These are phyloP conservation scores for Cyclocybe cylindracea DNA, from an alignment of 768 basidiomycete species.

Conservation along the genomic window DNA sequence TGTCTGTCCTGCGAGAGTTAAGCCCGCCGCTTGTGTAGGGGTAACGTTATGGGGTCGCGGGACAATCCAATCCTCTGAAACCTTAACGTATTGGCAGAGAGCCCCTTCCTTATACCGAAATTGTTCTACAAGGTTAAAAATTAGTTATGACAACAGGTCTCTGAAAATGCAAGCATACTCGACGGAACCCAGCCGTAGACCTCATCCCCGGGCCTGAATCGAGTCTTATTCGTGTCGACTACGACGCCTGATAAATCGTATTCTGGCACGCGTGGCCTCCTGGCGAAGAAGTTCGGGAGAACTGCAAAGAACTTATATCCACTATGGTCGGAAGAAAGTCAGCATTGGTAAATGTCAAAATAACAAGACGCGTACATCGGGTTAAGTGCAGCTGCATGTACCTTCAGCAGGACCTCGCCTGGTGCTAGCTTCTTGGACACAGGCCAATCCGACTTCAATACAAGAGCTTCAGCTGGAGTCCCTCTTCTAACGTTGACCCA, in stretches of 20 bases:
- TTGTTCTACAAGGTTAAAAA: slow-evolving; percentile 16
- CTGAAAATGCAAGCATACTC: slow-evolving; percentile 7
- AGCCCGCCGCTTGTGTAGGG: slow-evolving; percentile 57
- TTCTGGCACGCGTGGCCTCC: slow-evolving; percentile 56
- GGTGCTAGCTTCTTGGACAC: slow-evolving; percentile 32
- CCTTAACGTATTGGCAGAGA: slow-evolving; percentile 54
- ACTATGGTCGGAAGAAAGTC: slow-evolving; percentile 31
- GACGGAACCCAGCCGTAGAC: slow-evolving; percentile 59
- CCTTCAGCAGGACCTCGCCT: slow-evolving; percentile 35
- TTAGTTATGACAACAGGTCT: not conserved
- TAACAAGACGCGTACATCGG: slow-evolving; percentile 45
- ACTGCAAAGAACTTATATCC: slow-evolving; percentile 59
- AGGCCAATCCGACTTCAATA: slow-evolving; percentile 35
- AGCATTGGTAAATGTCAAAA: not conserved
- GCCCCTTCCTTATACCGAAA: slow-evolving; percentile 49
- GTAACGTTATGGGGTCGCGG: slow-evolving; percentile 49
- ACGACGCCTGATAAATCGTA: slow-evolving; percentile 66
- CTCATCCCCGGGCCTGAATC: slow-evolving; percentile 58
- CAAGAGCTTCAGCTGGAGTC: slow-evolving; percentile 31
- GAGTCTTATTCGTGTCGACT: slow-evolving; percentile 52
- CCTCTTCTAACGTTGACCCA: slow-evolving; percentile 38
- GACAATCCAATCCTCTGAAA: slow-evolving; percentile 41
- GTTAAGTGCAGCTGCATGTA: slow-evolving; percentile 59
- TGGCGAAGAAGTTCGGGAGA: slow-evolving; percentile 46
- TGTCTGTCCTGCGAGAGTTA: slow-evolving; percentile 57